phyloP scores from a whole-genome alignment of 208 protist species.

The Wallacemonas sp. region DNA sequence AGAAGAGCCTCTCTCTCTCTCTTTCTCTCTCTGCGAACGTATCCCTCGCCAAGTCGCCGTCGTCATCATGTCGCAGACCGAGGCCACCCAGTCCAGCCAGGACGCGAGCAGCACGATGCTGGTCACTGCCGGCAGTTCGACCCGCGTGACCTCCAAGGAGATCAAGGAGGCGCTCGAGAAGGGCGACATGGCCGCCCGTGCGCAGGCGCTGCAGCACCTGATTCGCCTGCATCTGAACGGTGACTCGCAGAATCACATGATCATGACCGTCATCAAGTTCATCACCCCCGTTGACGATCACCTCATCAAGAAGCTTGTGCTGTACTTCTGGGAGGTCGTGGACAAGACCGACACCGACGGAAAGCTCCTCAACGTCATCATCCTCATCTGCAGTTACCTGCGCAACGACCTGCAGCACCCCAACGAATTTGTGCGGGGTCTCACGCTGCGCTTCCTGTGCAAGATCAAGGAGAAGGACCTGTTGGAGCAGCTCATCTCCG shows the following conservation, averaged over 20 bases:
- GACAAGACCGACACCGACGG: conserved; percentile 96
- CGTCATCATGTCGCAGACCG: conserved; percentile 1
- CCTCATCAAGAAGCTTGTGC: conserved; percentile 97
- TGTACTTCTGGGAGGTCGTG: conserved; percentile 98
- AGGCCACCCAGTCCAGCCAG: conserved; percentile 39
- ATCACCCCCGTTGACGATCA: conserved; percentile 93
- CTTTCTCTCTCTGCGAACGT: not conserved
- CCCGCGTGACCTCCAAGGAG: conserved; percentile 65
- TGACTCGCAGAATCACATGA: conserved; percentile 94
- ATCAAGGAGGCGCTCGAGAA: conserved; percentile 92
- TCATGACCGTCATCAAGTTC: conserved; percentile 98
- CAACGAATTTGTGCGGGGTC: conserved; percentile 98
- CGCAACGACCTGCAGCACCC: conserved; percentile 96
- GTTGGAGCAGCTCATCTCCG: conserved; percentile 96
- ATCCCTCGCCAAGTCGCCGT: too few species aligned
- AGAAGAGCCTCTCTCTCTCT: not conserved
- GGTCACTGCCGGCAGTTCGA: conserved; percentile 39
- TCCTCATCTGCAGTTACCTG: conserved; percentile 97
- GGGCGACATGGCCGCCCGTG: conserved; percentile 74
- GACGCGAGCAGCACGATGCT: conserved; percentile 79
- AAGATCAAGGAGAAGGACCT: conserved; percentile 97
- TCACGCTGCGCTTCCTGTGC: conserved; percentile 98
- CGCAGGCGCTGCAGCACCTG: conserved; percentile 89
- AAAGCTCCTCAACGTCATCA: conserved; percentile 97
- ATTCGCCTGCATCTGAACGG: conserved; percentile 96